Evolutionary conservation across 768 basidiomycete species (phyloP), one percentile per base, ranked within the genome.

Genomic region (Dentipellis fragilis): DNA sequence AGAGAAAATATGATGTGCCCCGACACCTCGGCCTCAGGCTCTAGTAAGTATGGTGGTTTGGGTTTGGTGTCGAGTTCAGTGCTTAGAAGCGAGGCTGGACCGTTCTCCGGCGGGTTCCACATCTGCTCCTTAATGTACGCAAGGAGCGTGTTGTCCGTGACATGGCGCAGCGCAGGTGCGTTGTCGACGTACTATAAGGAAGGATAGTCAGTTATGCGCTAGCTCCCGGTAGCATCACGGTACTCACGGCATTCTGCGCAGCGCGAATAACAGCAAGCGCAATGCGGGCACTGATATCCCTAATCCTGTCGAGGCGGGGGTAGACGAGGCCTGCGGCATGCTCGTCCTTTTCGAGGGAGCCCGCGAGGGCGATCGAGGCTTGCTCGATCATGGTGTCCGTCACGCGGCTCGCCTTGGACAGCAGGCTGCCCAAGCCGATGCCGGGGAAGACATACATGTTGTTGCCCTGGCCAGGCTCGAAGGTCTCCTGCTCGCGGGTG

Each of bases 371-470:
- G 40, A 89, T 76, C 4, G 92, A 85, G 10, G 88, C 80, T 7
- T 90, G 87, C 67, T 95, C 92, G 22, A 96, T 85, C 89, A 97
- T 93, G 59, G 75, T 75, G 66, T 93, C 89, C 4, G 90, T 89
- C 46, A 96, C 84, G 22, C 73, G 73, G 1, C 75, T 72, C n/a
- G 83, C 85, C 49, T 82, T 79, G 55, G 84, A 74, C 49, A 93
- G 74, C 65, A 93, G 86, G 9, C 85, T 76, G 46, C 84, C 90
- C 39, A 92, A 75, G 12, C 90, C 93, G 59, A 91, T 73, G 47
- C 88, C 80, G 38, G 83, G 83, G 77, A 85, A 85, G 65, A 87
- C 85, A 68, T 87, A 89, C 89, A 93, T 93, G 69, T 95, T 97
- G 68, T 95, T 96, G 34, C 93, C 92, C 71, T 96, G 94, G 21